These are phyloP conservation scores for Suillus tomentosus DNA, from an alignment of 768 basidiomycete species.

Conservation along the genomic window DNA sequence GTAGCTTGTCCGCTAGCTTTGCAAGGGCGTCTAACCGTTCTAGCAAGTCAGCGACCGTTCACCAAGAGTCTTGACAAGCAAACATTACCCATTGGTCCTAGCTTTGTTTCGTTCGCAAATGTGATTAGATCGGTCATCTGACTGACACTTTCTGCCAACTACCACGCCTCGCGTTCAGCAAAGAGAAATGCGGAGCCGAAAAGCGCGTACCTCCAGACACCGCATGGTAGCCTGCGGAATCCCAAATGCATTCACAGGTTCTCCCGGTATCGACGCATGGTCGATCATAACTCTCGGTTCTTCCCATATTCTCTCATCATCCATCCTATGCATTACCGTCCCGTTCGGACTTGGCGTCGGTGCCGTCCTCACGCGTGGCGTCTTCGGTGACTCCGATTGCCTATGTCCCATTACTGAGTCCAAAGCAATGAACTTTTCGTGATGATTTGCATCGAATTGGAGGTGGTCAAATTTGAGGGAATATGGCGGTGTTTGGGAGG, in stretches of 20 bases:
- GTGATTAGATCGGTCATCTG: slow-evolving; percentile 79
- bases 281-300: slow-evolving; percentile 65
- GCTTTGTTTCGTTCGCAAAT: slow-evolving; percentile 52
- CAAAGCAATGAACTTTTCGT: slow-evolving; percentile 75
- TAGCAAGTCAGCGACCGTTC: slow-evolving; percentile 24
- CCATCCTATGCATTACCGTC: slow-evolving; percentile 30
- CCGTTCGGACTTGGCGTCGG: slow-evolving; percentile 38
- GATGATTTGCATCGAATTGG: slow-evolving; percentile 68
- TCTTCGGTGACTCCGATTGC: slow-evolving; percentile 42
- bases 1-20: slow-evolving; percentile 41
- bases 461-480: slow-evolving; percentile 71
- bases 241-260: slow-evolving; percentile 87
- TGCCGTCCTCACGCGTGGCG: slow-evolving; percentile 35
- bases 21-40: slow-evolving; percentile 44
- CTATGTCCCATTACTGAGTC: slow-evolving; percentile 60
- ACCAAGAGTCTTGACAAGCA: slow-evolving; percentile 26
- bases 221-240: slow-evolving; percentile 90
- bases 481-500: slow-evolving; percentile 26
- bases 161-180: slow-evolving; percentile 15
- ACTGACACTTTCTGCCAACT: slow-evolving; percentile 82
- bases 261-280: slow-evolving; percentile 68
- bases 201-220: slow-evolving; percentile 68
- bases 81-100: slow-evolving; percentile 70
- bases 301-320: slow-evolving; percentile 65
- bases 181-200: slow-evolving; percentile 10